Base-by-base conservation (phyloP, 805 yeast genomes). In the Torulaspora maleeae region DNA sequence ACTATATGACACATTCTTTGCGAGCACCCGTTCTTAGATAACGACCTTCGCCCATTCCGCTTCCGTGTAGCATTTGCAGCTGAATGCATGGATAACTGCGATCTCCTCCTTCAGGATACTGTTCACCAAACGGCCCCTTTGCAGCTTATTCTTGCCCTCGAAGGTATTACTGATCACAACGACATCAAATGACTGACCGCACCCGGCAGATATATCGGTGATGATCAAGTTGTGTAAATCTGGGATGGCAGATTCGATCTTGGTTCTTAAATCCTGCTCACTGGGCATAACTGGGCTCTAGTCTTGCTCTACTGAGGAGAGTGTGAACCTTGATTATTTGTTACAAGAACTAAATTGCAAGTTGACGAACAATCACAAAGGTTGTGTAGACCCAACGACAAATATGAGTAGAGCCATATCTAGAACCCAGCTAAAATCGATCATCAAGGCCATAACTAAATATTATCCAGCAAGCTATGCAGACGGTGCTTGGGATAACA, bases 111-210 rank as follows among this genome's bases (percentile, higher is more conserved):
- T 82, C 50, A 93, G 72, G 1, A 85, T 80, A 27, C 63, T 71
- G 65, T 93, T 93, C 38, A 95, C 96, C 54, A 89, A 58, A 53
- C 98, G 73, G 57, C 91, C 95, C 60, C 99, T 77, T 72, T 81
- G 78, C 40, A 93, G 72, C 63, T 85, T 86, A 68, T 87, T 88
- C 68, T 88, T 87, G 19, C 93, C 93, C 48, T 73, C 65, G 64
- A 95, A 93, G 17, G 72, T 60, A 36, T 79, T 74, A 5, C 82
- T 67, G 8, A 93, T 96, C 22, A 95, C 90, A 5, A 86, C 77
- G 27, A 89, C 96, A 30, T 95, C 96, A 66, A 90, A 91, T 2
- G 98, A 96, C 65, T 91, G 96, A 4, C 99, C 99, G 68, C 99
- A 93, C 1, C 99, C 99, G 12, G 95, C 95, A 36, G 82, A 72